Evolutionary conservation across 2,329 filamentous ascomycete genomes (phyloP), one percentile per base, ranked within the genome.

Genomic region (Nakataea oryzae): DNA sequence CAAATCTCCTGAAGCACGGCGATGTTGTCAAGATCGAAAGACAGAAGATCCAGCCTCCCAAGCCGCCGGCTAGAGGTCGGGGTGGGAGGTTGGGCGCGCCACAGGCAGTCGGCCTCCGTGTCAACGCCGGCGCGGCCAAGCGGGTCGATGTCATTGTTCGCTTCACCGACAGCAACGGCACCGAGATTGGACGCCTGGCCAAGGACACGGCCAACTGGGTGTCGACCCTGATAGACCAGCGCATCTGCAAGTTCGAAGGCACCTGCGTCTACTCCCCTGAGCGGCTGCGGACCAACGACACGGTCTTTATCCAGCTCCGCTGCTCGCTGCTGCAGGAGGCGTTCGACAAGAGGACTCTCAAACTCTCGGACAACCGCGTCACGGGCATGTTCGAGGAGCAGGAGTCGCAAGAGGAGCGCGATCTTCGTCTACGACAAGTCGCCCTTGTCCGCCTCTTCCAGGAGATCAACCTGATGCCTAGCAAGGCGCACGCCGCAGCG

Each of bases 131-230:
- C n/a, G 77, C 81, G 0, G 83, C 86, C 50, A 86, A 85, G 68
- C 86, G 90, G 58, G 82, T 87, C 26, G 95, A 99, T 75, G 86
- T 96, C 7, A 83, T 99, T 64, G 96, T 97, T 29, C 86, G 95
- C 1, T 97, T 99, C 70, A 96, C 90, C 0, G 96, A 91, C 69
- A 74, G 80, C 12, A 82, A 77, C 60, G 93, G 93, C 0, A 85
- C 87, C 62, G 95, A 99, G 72, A 83, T 99, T 58, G 95, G 95
- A 4, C 83, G 95, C 64, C 74, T 99, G 50, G 87, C 92, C 30
- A 93, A 93, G 68, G 93, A 97, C 41, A 87, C 86, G 6, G 92
- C 95, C 4, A 85, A 86, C 64, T 99, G 95, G 93, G 90, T 97
- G 7, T 96, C 95, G 3, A 88, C 92, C 0, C 76, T 99, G 67